Conservation (phyloP, 2,329 filamentous ascomycete genomes). For the Periconia sp. region DNA sequence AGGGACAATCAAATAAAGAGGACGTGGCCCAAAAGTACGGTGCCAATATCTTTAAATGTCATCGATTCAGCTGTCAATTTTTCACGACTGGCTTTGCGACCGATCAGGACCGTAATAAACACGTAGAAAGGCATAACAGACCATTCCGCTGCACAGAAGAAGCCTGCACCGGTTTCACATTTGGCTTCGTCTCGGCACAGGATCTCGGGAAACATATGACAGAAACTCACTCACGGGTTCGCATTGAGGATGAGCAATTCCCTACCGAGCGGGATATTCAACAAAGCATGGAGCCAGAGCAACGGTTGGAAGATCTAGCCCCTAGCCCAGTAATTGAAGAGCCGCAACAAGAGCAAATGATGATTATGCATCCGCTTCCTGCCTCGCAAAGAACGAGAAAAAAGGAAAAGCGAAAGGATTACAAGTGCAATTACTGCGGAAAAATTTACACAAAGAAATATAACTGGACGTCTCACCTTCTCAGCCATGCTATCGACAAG, state of each 20-base stretch:
- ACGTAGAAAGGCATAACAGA: slow-evolving; percentile 18
- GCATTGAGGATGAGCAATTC: slow-evolving; percentile 4
- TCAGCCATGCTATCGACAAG: slow-evolving; percentile 5
- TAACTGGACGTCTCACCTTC: slow-evolving; percentile 17
- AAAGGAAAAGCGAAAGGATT: slow-evolving; percentile 7
- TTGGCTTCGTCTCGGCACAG: slow-evolving; percentile 14
- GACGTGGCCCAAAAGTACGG: slow-evolving; percentile 14
- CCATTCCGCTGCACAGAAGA: slow-evolving; percentile 17
- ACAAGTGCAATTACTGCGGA: slow-evolving; percentile 12
- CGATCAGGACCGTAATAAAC: slow-evolving; percentile 15
- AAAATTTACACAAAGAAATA: slow-evolving; percentile 17
- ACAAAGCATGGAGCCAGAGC: slow-evolving; percentile 5
- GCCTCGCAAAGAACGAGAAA: slow-evolving; percentile 3
- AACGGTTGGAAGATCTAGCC: too few species aligned
- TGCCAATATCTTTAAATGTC: slow-evolving; percentile 15
- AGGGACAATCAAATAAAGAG: neutral
- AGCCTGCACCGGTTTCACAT: slow-evolving; percentile 13
- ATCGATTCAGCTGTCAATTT: slow-evolving; percentile 19
- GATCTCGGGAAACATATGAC: slow-evolving; percentile 12
- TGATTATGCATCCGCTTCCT: neutral
- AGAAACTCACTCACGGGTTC: slow-evolving; percentile 11
- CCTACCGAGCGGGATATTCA: slow-evolving; percentile 12
- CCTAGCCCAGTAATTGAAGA: too few species aligned
- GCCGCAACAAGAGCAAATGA: too few species aligned
- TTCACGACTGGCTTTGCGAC: slow-evolving; percentile 17